Evolutionary conservation across 371 early-diverging fungal genomes (phyloP).

Genomic region (Coelomomyces lativittatus): DNA sequence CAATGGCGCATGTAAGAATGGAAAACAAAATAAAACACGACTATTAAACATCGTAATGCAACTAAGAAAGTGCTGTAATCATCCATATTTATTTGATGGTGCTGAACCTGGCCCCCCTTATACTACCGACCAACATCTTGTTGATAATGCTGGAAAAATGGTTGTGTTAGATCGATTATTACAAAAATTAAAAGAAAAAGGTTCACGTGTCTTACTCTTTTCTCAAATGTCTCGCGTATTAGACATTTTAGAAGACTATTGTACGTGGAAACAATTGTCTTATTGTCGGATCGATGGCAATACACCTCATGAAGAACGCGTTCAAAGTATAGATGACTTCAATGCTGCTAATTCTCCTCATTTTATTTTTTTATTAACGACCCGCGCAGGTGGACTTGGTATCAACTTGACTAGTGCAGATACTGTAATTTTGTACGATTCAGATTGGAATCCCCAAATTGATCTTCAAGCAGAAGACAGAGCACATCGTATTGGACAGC

Average conservation of each 20-base stretch:
- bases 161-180: conserved; percentile 81
- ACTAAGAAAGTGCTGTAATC: conserved; percentile 97
- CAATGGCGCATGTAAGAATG: conserved; percentile 45
- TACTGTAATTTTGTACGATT: conserved; percentile 92
- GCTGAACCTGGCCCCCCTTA: conserved; percentile 93
- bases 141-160: conserved; percentile 89
- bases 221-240: conserved; percentile 96
- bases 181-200: conserved; percentile 59
- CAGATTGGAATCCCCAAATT: conserved; percentile 97
- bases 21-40: conserved; percentile 62
- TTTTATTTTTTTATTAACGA: conserved; percentile 93
- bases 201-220: conserved; percentile 91
- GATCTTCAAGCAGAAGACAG: conserved; percentile 93
- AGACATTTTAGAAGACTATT: conserved; percentile 98
- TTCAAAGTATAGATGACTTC: conserved; percentile 83
- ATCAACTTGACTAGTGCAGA: conserved; percentile 97
- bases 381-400: conserved; percentile 95
- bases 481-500: conserved; percentile 99
- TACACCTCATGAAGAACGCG: conserved; percentile 83
- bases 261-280: conserved; percentile 67
- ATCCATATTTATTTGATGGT: conserved; percentile 97
- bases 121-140: conserved; percentile 90
- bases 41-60: conserved; percentile 97
- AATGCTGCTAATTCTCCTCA: conserved; percentile 73
- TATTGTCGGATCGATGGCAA: conserved; percentile 98